Percentiles rank a stretch among this genome's conserved stretches.
These are phyloP conservation scores for Ceratobasidium theobromae DNA, from an alignment of 1,284 basidiomycete genomes.

Conservation along the genomic window DNA sequence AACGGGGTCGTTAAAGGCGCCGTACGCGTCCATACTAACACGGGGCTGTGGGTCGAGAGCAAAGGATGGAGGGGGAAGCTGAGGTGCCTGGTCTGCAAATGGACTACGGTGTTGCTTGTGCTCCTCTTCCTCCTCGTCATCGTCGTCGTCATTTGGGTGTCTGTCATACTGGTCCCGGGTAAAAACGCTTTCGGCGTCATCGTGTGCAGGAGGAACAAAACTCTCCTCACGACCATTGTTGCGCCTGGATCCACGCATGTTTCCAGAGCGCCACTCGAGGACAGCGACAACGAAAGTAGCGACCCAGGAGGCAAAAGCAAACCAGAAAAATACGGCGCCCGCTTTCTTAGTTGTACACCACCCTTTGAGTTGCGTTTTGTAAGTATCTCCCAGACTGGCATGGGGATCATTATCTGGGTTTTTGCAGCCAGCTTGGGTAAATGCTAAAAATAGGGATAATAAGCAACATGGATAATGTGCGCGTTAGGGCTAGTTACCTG, in stretches of 20 bases:
- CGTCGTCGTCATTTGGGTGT: slow-evolving; percentile 5
- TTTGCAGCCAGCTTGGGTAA: slow-evolving; percentile 84
- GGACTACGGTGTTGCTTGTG: slow-evolving; percentile 34
- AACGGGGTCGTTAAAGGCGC: slow-evolving; percentile 80
- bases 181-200: slow-evolving; percentile 34
- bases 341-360: slow-evolving; percentile 93
- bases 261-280: slow-evolving; percentile 72
- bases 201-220: slow-evolving; percentile 54
- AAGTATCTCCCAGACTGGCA: slow-evolving; percentile 64
- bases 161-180: slow-evolving; percentile 26
- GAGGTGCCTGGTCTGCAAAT: slow-evolving; percentile 29
- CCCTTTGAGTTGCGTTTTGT: slow-evolving; percentile 63
- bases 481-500: slow-evolving; percentile 33
- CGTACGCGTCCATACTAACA: slow-evolving; percentile 80
- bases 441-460: slow-evolving; percentile 59
- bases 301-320: slow-evolving; percentile 71
- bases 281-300: slow-evolving; percentile 63
- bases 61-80: slow-evolving; percentile 32
- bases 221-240: slow-evolving; percentile 59
- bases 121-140: slow-evolving; percentile 35
- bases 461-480: background rate
- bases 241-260: slow-evolving; percentile 49
- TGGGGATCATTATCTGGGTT: slow-evolving; percentile 72
- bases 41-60: slow-evolving; percentile 45
- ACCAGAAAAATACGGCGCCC: slow-evolving; percentile 82